Percentiles rank a stretch among this genome's conserved stretches.
phyloP scores from a whole-genome alignment of 305 asterid genomes.

The Rubia balearica region DNA sequence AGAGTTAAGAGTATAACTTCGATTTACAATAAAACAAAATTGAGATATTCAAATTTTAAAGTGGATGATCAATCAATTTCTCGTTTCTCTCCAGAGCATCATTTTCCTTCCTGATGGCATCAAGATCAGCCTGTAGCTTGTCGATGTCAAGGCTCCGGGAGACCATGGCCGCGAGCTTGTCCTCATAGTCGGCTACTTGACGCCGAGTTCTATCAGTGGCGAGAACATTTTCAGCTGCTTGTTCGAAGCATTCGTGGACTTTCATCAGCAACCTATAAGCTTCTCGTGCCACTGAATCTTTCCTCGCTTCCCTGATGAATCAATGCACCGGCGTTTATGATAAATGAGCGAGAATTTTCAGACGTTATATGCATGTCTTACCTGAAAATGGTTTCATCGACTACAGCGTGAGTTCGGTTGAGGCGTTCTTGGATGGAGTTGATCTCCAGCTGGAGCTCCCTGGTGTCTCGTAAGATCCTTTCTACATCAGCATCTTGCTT shows the following conservation, averaged over 20 bases:
- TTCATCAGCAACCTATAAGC: slow-evolving; percentile 51
- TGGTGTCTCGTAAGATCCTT: slow-evolving; percentile 58
- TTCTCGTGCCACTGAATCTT: slow-evolving; percentile 54
- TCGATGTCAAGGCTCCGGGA: slow-evolving; percentile 44
- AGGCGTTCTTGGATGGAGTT: slow-evolving; percentile 75
- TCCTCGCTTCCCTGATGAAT: slow-evolving; percentile 62
- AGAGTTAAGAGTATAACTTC: too few species aligned
- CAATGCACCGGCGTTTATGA: background rate
- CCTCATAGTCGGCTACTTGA: slow-evolving; percentile 55
- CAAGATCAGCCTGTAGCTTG: slow-evolving; percentile 62
- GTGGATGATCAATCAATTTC: background rate
- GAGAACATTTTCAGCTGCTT: slow-evolving; percentile 53
- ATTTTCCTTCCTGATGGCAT: slow-evolving; percentile 60
- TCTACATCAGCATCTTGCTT: slow-evolving; percentile 72
- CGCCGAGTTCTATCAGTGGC: slow-evolving; percentile 52
- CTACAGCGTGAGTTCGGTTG: slow-evolving; percentile 58
- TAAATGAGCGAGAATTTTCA: background rate
- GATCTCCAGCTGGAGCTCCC: slow-evolving; percentile 82
- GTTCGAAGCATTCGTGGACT: slow-evolving; percentile 65
- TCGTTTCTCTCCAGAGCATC: slow-evolving; percentile 37
- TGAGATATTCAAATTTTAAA: background rate
- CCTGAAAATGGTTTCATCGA: slow-evolving; percentile 69
- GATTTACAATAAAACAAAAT: background rate
- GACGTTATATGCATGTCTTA: slow-evolving; percentile 8
- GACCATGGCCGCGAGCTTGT: slow-evolving; percentile 44